phyloP scores from a whole-genome alignment of 2,329 filamentous ascomycete genomes.

The Bipolaris cookei region DNA sequence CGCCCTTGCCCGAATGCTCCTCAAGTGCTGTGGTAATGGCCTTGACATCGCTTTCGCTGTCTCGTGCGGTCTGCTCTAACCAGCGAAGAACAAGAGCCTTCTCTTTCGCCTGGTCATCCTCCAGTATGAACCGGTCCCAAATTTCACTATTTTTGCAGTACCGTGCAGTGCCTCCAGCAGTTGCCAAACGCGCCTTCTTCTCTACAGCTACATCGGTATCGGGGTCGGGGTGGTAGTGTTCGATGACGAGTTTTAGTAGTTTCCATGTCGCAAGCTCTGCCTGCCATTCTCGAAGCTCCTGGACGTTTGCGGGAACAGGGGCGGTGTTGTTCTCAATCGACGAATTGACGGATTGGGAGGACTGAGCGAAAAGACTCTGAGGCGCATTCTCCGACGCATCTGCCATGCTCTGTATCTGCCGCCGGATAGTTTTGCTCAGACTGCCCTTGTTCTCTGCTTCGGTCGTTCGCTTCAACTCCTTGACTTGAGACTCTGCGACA shows the following conservation, averaged over 20 bases:
- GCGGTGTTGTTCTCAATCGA: conserved; percentile 24
- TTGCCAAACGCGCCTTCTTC: conserved; percentile 41
- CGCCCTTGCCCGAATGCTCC: conserved; percentile 70
- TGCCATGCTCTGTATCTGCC: conserved; percentile 42
- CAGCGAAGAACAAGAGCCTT: conserved; percentile 82
- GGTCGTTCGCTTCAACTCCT: conserved; percentile 54
- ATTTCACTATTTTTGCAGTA: conserved; percentile 67
- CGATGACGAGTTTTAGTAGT: conserved; percentile 75
- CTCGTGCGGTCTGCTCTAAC: conserved; percentile 78
- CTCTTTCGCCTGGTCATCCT: conserved; percentile 76
- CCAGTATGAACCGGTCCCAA: conserved; percentile 76
- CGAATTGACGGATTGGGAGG: conserved; percentile 24
- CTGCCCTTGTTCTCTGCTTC: conserved; percentile 47
- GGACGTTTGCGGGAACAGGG: conserved; percentile 47
- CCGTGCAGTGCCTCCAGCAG: conserved; percentile 44
- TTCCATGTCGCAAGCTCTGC: conserved; percentile 92
- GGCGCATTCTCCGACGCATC: conserved; percentile 21
- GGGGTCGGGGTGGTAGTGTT: conserved; percentile 63
- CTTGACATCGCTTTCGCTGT: conserved; percentile 72
- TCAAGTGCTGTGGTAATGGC: conserved; percentile 74
- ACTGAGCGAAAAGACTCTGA: conserved; percentile 25
- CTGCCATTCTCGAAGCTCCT: conserved; percentile 70
- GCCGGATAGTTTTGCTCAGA: conserved; percentile 40
- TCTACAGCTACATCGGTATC: conserved; percentile 41
- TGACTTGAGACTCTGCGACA: conserved; percentile 60